phyloP scores from a whole-genome alignment of 345 rosid genomes.

The Physaria fendleri region DNA sequence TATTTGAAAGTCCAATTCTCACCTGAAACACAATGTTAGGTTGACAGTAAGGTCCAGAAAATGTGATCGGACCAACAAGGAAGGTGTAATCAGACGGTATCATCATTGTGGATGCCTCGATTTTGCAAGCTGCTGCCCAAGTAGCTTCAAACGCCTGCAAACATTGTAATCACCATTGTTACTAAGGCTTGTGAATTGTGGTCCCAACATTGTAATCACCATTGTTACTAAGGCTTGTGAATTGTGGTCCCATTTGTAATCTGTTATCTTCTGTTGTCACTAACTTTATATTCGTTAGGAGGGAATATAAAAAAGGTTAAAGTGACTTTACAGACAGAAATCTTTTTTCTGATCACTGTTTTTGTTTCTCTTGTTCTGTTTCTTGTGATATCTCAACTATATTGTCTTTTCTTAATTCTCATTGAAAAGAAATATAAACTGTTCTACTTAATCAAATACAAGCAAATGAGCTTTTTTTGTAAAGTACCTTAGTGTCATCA shows the following conservation, averaged over 20 bases:
- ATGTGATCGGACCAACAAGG: slow-evolving; percentile 83
- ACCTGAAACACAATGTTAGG: slow-evolving; percentile 83
- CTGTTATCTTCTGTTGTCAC: slow-evolving; percentile 32
- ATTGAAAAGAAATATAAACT: slow-evolving; percentile 19
- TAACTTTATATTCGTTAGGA: slow-evolving; percentile 22
- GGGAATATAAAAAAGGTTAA: not conserved
- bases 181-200: slow-evolving; percentile 1
- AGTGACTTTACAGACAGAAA: slow-evolving; percentile 12
- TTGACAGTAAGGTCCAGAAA: slow-evolving; percentile 93
- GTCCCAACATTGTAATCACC: slow-evolving; percentile 15
- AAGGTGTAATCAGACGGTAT: slow-evolving; percentile 51
- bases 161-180: not conserved
- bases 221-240: not conserved
- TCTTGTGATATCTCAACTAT: slow-evolving; percentile 19
- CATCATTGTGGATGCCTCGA: slow-evolving; percentile 52
- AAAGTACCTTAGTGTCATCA: slow-evolving; percentile 89
- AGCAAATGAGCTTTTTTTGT: not conserved
- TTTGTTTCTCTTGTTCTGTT: not conserved
- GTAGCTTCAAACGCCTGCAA: slow-evolving; percentile 86
- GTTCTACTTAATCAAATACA: slow-evolving; percentile 8
- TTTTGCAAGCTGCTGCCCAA: slow-evolving; percentile 89
- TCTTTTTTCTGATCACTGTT: slow-evolving; percentile 18
- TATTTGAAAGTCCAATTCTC: not conserved
- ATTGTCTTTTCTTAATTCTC: not conserved
- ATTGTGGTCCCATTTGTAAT: slow-evolving; percentile 18